Conservation (phyloP, 371 early-diverging fungal genomes). For the Mucor mucedo region DNA sequence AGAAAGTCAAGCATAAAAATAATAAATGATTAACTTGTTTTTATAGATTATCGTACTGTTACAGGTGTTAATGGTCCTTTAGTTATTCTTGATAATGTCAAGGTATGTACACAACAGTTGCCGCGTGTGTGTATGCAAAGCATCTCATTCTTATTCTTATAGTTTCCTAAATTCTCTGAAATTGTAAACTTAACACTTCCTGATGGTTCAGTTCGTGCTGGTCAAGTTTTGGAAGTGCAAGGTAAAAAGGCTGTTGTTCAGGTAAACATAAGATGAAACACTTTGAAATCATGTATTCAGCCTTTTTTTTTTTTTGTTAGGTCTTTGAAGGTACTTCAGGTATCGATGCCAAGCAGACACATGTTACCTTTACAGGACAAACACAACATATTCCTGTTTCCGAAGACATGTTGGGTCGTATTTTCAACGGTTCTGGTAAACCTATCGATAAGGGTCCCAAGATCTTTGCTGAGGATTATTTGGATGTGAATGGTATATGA, state of each 20-base stretch:
- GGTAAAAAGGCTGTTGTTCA: conserved; percentile 99
- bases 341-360: conserved; percentile 97
- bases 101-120: conserved; percentile 58
- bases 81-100: conserved; percentile 99
- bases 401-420: conserved; percentile 99
- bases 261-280: conserved; percentile 46
- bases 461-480: conserved; percentile 98
- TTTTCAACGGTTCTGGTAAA: conserved; percentile 99
- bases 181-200: conserved; percentile 98
- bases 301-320: conserved; percentile 42
- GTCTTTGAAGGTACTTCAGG: conserved; percentile 99
- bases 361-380: conserved; percentile 98
- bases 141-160: neutral
- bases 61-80: conserved; percentile 99
- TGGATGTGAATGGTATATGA: conserved; percentile 89
- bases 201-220: conserved; percentile 95
- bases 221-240: conserved; percentile 99
- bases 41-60: conserved; percentile 96
- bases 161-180: conserved; percentile 98
- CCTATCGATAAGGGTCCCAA: conserved; percentile 99
- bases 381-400: conserved; percentile 98
- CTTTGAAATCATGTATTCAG: neutral
- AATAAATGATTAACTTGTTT: neutral
- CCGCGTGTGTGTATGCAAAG: neutral
- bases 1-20: neutral